Evolutionary conservation across 169 alveolate species (phyloP).

Genomic region (Blepharisma undulans): DNA sequence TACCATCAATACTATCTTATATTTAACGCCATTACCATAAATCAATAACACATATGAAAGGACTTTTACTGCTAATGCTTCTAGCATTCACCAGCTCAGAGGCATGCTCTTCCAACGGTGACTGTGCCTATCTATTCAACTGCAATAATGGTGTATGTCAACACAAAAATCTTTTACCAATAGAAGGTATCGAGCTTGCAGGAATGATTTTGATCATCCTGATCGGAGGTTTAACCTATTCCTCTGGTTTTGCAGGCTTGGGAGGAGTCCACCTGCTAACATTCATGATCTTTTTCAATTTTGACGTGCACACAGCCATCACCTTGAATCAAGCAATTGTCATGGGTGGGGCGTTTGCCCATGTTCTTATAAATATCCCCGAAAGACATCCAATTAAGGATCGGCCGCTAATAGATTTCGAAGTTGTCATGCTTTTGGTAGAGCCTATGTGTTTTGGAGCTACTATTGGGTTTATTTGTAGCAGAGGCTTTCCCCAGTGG

Average conservation of each 20-base stretch:
- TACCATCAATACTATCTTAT: neutral
- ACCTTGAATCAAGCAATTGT: neutral
- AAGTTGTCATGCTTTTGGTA: conserved; percentile 58
- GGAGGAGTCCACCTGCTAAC: conserved; percentile 41
- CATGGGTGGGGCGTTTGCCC: neutral
- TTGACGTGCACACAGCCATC: conserved; percentile 20
- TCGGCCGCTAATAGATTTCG: conserved; percentile 3
- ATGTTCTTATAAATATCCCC: neutral
- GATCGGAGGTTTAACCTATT: neutral
- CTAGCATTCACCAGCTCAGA: neutral
- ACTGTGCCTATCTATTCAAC: neutral
- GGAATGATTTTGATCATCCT: conserved; percentile 31
- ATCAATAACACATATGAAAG: neutral
- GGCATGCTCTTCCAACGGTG: neutral
- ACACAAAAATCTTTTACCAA: conserved; percentile 37
- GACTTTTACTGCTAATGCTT: neutral
- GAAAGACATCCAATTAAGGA: conserved; percentile 3
- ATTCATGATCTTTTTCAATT: conserved; percentile 1
- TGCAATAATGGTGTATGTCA: conserved; percentile 12
- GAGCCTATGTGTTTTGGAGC: conserved; percentile 72
- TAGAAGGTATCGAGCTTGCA: neutral
- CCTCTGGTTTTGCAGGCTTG: conserved; percentile 37
- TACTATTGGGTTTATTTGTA: conserved; percentile 70
- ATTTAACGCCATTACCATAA: neutral
- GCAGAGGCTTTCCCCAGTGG: conserved; percentile 64